Conservation (phyloP, 176 grass and related monocot genomes). For the Carex pumila region DNA sequence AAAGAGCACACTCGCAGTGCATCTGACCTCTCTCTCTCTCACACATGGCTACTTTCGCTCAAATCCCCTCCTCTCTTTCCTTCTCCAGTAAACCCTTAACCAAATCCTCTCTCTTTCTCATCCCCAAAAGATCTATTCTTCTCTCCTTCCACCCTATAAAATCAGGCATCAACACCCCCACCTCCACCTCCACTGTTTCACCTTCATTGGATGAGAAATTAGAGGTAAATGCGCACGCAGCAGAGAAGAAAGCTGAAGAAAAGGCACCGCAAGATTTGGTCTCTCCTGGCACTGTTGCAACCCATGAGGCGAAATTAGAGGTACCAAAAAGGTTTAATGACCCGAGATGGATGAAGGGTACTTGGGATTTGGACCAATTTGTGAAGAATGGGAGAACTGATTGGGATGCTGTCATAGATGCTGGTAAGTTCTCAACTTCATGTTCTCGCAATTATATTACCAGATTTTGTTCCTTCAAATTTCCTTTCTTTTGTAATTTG, state of each 20-base stretch:
- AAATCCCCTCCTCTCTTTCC: slow-evolving; percentile 15
- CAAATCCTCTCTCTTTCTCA: not conserved
- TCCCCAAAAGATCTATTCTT: slow-evolving; percentile 1
- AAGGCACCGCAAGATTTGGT: not conserved
- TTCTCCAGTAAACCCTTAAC: slow-evolving; percentile 12
- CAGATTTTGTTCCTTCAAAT: not conserved
- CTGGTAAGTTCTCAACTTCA: slow-evolving; percentile 32
- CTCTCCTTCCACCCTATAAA: not conserved
- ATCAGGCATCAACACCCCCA: not conserved
- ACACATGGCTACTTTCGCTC: slow-evolving; percentile 41
- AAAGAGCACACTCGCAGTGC: not conserved
- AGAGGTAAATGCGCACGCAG: slow-evolving; percentile 5
- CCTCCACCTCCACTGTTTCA: slow-evolving; percentile 25
- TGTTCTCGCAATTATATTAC: not conserved
- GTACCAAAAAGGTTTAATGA: slow-evolving; percentile 42
- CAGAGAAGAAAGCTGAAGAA: slow-evolving; percentile 11
- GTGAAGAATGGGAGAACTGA: slow-evolving; percentile 50
- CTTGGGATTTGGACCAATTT: slow-evolving; percentile 81
- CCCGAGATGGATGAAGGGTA: slow-evolving; percentile 70
- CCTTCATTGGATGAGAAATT: slow-evolving; percentile 12
- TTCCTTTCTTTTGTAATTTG: not conserved
- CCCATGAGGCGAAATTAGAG: not conserved
- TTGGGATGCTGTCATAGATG: slow-evolving; percentile 91
- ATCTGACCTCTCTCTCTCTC: not conserved
- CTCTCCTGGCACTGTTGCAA: not conserved